These are phyloP conservation scores for Apiospora hydei DNA, from an alignment of 2,329 filamentous ascomycete species.

Conservation along the genomic window DNA sequence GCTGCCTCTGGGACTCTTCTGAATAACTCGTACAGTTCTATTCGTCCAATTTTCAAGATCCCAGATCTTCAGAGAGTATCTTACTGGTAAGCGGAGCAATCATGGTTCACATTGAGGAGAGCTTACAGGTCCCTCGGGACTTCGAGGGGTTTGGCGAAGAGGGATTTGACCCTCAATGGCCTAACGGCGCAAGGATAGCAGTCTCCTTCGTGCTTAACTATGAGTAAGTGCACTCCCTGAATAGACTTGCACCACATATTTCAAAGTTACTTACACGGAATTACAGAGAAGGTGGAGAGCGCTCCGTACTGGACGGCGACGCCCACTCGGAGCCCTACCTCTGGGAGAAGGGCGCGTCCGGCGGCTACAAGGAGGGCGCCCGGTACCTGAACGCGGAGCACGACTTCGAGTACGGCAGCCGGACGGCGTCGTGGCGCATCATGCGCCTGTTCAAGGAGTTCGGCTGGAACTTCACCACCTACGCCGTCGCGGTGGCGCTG, in stretches of 20 bases:
- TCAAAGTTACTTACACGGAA: background rate
- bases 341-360: conserved; percentile 37
- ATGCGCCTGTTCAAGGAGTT: conserved; percentile 50
- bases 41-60: no score
- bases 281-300: conserved; percentile 38
- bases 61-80: background rate
- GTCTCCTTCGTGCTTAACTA: conserved; percentile 37
- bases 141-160: conserved; percentile 38
- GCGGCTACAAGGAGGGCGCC: conserved; percentile 33
- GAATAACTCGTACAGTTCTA: background rate
- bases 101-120: conserved; percentile 32
- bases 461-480: conserved; percentile 51
- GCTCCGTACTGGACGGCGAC: conserved; percentile 37
- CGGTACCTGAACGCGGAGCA: conserved; percentile 36
- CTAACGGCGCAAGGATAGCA: conserved; percentile 34
- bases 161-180: conserved; percentile 35
- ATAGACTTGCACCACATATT: no score
- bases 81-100: background rate
- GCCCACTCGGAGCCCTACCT: conserved; percentile 35
- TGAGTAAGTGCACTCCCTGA: conserved; percentile 27
- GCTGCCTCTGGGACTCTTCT: background rate
- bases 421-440: conserved; percentile 45
- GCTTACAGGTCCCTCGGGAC: conserved; percentile 31
- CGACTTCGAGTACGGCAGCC: conserved; percentile 37
- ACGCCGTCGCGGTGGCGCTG: conserved; percentile 48